phyloP scores from a whole-genome alignment of 2,329 filamentous ascomycete genomes.

The Aotearoamyces nothofagi region DNA sequence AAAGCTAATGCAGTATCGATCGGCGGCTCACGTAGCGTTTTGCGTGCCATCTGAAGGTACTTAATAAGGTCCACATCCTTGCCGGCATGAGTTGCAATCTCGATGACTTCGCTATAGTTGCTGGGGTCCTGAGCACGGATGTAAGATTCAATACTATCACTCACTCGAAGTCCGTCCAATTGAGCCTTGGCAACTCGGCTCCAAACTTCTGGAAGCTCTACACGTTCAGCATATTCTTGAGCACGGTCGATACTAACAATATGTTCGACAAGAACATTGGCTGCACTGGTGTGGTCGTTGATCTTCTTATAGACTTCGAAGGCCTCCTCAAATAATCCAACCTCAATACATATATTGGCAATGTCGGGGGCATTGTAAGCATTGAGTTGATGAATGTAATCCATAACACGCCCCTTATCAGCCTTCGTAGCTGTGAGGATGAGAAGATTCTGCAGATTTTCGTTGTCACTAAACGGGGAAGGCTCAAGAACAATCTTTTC shows the following conservation, averaged over 20 bases:
- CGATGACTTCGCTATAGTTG: slow-evolving; percentile 93
- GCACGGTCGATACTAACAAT: slow-evolving; percentile 97
- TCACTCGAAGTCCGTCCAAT: slow-evolving; percentile 83
- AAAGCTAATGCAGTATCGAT: slow-evolving; percentile 93
- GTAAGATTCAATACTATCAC: slow-evolving; percentile 90
- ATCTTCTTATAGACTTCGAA: slow-evolving; percentile 99
- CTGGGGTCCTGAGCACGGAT: slow-evolving; percentile 86
- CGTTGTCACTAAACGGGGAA: slow-evolving; percentile 96
- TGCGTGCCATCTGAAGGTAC: slow-evolving; percentile 91
- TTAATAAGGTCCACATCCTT: slow-evolving; percentile 98
- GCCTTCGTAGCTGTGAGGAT: slow-evolving; percentile 95
- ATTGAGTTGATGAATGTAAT: slow-evolving; percentile 86
- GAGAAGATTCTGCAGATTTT: slow-evolving; percentile 87
- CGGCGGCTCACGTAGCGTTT: slow-evolving; percentile 83
- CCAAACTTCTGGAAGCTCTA: slow-evolving; percentile 92
- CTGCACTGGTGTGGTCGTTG: slow-evolving; percentile 71
- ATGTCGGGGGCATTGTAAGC: slow-evolving; percentile 88
- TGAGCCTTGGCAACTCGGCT: slow-evolving; percentile 97
- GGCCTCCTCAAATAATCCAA: slow-evolving; percentile 89
- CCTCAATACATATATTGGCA: slow-evolving; percentile 81
- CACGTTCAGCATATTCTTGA: slow-evolving; percentile 86
- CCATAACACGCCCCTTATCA: slow-evolving; percentile 87
- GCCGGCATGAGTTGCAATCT: slow-evolving; percentile 84
- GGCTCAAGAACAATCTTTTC: slow-evolving; percentile 99
- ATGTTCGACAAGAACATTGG: slow-evolving; percentile 86